These are phyloP conservation scores for Phytopythium vexans DNA, from an alignment of 352 stramenopile species.

Conservation along the genomic window DNA sequence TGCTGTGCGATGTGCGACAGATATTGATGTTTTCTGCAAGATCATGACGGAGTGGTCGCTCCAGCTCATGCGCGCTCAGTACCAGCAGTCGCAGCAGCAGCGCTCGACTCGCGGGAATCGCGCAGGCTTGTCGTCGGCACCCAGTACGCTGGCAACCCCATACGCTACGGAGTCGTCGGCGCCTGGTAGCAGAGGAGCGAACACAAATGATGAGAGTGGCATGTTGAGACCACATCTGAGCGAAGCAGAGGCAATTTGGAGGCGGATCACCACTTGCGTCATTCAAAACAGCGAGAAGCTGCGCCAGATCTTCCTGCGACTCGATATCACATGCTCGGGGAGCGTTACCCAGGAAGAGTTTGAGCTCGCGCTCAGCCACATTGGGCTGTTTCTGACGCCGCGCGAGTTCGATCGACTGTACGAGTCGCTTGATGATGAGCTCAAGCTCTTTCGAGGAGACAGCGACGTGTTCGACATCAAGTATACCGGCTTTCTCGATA, in stretches of 20 bases:
- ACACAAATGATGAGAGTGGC: not conserved
- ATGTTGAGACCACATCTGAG: slow-evolving; percentile 3
- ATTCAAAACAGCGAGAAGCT: slow-evolving; percentile 60
- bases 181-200: not conserved
- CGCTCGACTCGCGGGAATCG: not conserved
- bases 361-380: slow-evolving; percentile 64
- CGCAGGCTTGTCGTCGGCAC: not conserved
- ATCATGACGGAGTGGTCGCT: slow-evolving; percentile 82
- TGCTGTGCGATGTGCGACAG: slow-evolving; percentile 12
- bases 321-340: slow-evolving; percentile 68
- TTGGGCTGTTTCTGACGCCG: slow-evolving; percentile 65
- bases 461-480: slow-evolving; percentile 38
- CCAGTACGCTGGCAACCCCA: slow-evolving; percentile 34
- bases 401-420: slow-evolving; percentile 71
- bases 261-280: slow-evolving; percentile 49
- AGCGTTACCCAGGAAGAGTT: slow-evolving; percentile 67
- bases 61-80: slow-evolving; percentile 38
- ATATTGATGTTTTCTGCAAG: slow-evolving; percentile 77
- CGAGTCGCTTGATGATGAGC: slow-evolving; percentile 34
- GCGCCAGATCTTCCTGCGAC: slow-evolving; percentile 72
- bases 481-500: slow-evolving; percentile 57
- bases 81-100: slow-evolving; percentile 10
- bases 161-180: slow-evolving; percentile 30
- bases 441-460: slow-evolving; percentile 20
- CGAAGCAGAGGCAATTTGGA: slow-evolving; percentile 56